Conservation (phyloP, 805 yeast species). For the Candida parachauliodes region DNA sequence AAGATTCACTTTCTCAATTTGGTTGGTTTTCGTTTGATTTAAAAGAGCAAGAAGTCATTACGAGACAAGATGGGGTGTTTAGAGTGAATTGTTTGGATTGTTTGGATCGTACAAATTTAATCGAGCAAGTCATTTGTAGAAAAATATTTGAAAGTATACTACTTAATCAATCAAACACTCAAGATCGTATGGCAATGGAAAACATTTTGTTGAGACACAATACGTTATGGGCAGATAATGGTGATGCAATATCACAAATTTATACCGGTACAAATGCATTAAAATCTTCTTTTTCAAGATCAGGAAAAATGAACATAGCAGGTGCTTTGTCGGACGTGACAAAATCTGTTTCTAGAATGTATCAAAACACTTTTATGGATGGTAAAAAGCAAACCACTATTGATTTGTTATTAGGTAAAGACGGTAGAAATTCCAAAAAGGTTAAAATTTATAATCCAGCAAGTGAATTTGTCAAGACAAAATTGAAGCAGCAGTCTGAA, state of each 20-base stretch:
- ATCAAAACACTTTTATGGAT: slow-evolving; percentile 94
- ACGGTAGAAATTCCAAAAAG: slow-evolving; percentile 58
- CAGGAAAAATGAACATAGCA: slow-evolving; percentile 94
- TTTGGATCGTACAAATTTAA: slow-evolving; percentile 87
- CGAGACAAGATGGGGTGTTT: slow-evolving; percentile 87
- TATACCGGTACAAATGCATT: slow-evolving; percentile 58
- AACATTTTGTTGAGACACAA: slow-evolving; percentile 74
- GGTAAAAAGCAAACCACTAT: slow-evolving; percentile 86
- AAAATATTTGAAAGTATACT: slow-evolving; percentile 53
- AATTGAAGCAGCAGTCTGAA: slow-evolving; percentile 45
- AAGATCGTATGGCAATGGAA: slow-evolving; percentile 19
- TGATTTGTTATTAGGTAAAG: slow-evolving; percentile 79
- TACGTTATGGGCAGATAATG: slow-evolving; percentile 73
- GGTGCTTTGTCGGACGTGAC: slow-evolving; percentile 98
- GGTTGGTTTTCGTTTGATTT: slow-evolving; percentile 81
- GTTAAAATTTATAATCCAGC: slow-evolving; percentile 86
- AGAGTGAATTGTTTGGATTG: slow-evolving; percentile 92
- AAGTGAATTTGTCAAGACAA: slow-evolving; percentile 73
- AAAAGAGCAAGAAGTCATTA: slow-evolving; percentile 46
- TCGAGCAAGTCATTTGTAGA: slow-evolving; percentile 78
- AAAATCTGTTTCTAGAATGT: slow-evolving; percentile 90
- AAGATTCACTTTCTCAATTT: slow-evolving; percentile 66
- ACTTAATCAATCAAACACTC: slow-evolving; percentile 20
- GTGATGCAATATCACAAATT: slow-evolving; percentile 61
- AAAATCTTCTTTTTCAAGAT: slow-evolving; percentile 89